Conservation (phyloP, 345 rosid species). For the Moringa oleifera region DNA sequence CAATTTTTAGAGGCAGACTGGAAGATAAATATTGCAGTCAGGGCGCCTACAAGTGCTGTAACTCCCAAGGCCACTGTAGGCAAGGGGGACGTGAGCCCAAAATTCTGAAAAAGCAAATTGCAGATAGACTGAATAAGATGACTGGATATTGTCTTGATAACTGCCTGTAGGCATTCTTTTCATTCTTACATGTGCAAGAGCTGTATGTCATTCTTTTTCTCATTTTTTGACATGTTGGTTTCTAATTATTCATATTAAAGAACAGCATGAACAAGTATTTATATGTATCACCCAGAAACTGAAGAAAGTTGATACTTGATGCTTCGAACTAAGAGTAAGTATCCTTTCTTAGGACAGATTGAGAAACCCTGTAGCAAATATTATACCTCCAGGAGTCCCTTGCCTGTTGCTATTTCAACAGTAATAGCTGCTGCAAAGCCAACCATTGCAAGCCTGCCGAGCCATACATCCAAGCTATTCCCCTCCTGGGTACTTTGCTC, state of each 20-base stretch:
- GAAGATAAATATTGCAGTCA: constrained; percentile 81
- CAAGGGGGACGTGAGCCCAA: constrained; percentile 69
- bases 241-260: too few relatives aligned
- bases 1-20: constrained; percentile 76
- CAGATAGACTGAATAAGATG: constrained; percentile 1
- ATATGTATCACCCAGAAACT: not conserved
- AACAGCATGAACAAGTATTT: not conserved
- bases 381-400: constrained; percentile 83
- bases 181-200: too few relatives aligned
- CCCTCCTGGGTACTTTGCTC: constrained; percentile 54
- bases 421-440: constrained; percentile 76
- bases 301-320: not conserved
- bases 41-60: constrained; percentile 71
- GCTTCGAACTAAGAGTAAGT: not conserved
- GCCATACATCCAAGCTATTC: constrained; percentile 78
- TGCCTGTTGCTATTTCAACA: constrained; percentile 78
- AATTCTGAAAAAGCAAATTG: constrained; percentile 54
- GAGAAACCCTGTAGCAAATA: not conserved
- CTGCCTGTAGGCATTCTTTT: too few relatives aligned
- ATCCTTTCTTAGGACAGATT: not conserved
- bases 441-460: constrained; percentile 84
- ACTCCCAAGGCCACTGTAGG: constrained; percentile 83
- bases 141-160: too few relatives aligned
- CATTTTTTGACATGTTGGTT: not conserved
- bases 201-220: too few relatives aligned